Evolutionary conservation across 371 early-diverging fungal species (phyloP), one percentile per base, ranked within the genome.

Genomic region (Apophysomyces elegans): DNA sequence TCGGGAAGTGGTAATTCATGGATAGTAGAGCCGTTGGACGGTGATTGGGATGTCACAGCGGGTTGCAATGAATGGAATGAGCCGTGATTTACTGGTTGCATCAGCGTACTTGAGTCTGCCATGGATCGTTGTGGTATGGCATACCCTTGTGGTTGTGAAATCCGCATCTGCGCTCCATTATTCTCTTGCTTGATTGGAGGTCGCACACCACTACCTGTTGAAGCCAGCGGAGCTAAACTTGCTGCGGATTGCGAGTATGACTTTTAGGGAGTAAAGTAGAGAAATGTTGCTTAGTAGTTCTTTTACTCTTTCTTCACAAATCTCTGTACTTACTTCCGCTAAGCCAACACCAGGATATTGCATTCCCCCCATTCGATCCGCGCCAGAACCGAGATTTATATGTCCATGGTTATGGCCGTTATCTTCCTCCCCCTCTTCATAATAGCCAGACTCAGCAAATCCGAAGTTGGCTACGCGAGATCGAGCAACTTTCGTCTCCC

Each of bases 401-500:
- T 46, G 36, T 12, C 41, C 41, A 13, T 41, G 67, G 16, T 59
- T 60, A 21, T 64, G 61, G 36, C 47, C 45, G n/a, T 73, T 64
- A 8, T 76, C 78, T 14, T 68, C 76, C 26, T 66, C 58, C 0
- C 77, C 79, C 38, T 78, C 75, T 38, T 83, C 67, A 60, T 77
- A 78, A 65, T 73, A 77, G 14, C 61, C 65, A 6, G 84, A 84
- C 21, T 87, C 88, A 43, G 77, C 76, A 13, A 75, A 75, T 32
- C 78, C 81, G 66, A 94, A 96, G 57, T 88, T 84, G 8, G 94
- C 91, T 4, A 94, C 95, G 37, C 88, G 82, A 39, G 92, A 86
- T 64, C 85, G 84, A 59, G 89, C 86, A 39, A 96, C 84, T 71
- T 94, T 96, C 39, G 83, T 74, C 72, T 95, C 94, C 96, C 96